phyloP scores from a whole-genome alignment of 345 rosid species.

The Leavenworthia alabamica region DNA sequence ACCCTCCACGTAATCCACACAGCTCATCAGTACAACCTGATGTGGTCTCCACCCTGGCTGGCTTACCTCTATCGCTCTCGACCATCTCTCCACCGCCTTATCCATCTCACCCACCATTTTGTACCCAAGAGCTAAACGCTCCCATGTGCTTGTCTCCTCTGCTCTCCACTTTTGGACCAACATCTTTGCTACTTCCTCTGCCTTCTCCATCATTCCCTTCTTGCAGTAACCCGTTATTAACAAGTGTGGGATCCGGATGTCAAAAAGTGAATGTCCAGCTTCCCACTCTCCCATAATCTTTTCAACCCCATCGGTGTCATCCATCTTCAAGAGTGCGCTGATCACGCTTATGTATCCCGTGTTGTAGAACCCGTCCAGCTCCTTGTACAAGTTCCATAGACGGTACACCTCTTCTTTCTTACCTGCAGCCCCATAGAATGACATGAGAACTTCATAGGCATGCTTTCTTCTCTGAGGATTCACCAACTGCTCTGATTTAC shows the following conservation, averaged over 20 bases:
- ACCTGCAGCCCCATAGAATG: conserved; percentile 42
- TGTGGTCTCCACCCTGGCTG: conserved; percentile 31
- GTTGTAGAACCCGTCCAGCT: conserved; percentile 31
- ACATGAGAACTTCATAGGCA: conserved; percentile 40
- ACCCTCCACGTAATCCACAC: conserved; percentile 34
- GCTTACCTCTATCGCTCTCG: conserved; percentile 34
- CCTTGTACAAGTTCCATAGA: conserved; percentile 49
- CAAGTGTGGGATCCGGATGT: conserved; percentile 39
- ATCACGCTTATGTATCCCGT: conserved; percentile 43
- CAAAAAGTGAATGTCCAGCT: conserved; percentile 27
- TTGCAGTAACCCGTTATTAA: conserved; percentile 44
- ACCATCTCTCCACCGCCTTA: conserved; percentile 42
- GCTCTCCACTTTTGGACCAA: conserved; percentile 11
- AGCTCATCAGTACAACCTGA: conserved; percentile 31
- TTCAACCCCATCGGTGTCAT: conserved; percentile 49
- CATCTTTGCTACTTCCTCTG: conserved; percentile 35
- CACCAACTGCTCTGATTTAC: conserved; percentile 37
- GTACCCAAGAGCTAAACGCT: conserved; percentile 41
- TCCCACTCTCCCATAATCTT: conserved; percentile 57
- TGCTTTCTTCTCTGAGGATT: conserved; percentile 3
- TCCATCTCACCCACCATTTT: conserved; percentile 27
- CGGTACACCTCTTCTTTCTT: conserved; percentile 45
- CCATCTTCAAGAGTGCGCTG: conserved; percentile 47
- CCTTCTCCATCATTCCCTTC: conserved; percentile 51
- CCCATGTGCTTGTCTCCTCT: conserved; percentile 32